A percentile compares a stretch with the other conserved stretches of the same genome.
These are phyloP conservation scores for Catenaria anguillulae DNA, from an alignment of 371 early-diverging fungal genomes.

Conservation along the genomic window DNA sequence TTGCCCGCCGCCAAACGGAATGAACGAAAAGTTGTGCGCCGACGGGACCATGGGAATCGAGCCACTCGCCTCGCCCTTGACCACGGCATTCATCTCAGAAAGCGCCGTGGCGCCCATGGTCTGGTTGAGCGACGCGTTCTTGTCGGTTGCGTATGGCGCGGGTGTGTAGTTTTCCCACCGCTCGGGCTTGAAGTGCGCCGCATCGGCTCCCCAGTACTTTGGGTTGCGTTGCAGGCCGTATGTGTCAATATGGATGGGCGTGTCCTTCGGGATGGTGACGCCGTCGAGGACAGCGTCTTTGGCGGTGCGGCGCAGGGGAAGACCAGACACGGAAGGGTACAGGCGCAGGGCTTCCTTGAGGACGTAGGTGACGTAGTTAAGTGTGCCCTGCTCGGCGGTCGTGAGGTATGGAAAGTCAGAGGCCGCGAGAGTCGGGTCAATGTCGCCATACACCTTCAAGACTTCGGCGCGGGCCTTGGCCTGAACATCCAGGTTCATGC, in stretches of 20 bases:
- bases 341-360: slow-evolving; percentile 5
- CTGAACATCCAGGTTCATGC: not conserved
- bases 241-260: not conserved
- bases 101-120: not conserved
- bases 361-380: not conserved
- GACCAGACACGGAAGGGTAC: slow-evolving; percentile 4
- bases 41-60: slow-evolving; percentile 3
- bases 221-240: not conserved
- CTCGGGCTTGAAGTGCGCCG: not conserved
- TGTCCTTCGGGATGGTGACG: not conserved
- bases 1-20: slow-evolving; percentile 8
- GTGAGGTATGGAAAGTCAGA: not conserved
- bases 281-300: not conserved
- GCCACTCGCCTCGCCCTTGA: not conserved
- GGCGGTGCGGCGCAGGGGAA: not conserved
- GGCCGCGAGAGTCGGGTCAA: not conserved
- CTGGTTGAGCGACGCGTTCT: not conserved
- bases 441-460: not conserved
- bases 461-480: slow-evolving; percentile 6
- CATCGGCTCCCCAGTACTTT: not conserved
- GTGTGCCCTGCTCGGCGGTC: not conserved
- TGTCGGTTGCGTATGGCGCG: not conserved
- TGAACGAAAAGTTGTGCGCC: slow-evolving; percentile 5
- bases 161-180: not conserved
- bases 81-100: not conserved